Percentiles rank a stretch among this genome's conserved stretches.
These are phyloP conservation scores for Salix dunnii DNA, from an alignment of 345 rosid species.

Conservation along the genomic window DNA sequence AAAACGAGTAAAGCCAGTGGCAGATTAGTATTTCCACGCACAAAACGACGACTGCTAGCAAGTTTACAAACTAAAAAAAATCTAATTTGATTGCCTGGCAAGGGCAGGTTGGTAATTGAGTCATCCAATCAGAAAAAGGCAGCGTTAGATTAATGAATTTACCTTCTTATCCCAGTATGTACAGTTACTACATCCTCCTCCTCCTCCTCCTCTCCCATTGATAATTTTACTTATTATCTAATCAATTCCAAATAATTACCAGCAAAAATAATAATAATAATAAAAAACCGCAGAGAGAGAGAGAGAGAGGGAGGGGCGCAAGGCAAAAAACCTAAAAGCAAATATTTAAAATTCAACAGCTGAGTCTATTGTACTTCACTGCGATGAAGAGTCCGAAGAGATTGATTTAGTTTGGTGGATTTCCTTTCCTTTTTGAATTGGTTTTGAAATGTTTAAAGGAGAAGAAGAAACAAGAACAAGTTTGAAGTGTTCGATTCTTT, in stretches of 20 bases:
- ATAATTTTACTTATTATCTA: too few species aligned
- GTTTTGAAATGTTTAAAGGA: conserved; percentile 11
- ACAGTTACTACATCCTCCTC: background rate
- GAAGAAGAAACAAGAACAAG: conserved; percentile 13
- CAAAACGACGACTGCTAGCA: background rate
- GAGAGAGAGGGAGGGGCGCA: background rate
- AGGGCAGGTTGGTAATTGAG: background rate
- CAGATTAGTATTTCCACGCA: background rate
- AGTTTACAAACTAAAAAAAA: background rate
- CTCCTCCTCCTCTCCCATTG: background rate
- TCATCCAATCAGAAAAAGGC: background rate
- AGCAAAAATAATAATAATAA: too few species aligned
- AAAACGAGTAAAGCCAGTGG: background rate
- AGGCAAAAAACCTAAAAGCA: background rate
- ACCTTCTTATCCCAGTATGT: background rate
- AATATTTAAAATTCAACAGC: background rate
- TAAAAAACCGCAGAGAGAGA: background rate
- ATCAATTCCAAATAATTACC: too few species aligned
- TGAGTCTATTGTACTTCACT: background rate
- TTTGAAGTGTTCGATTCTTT: conserved; percentile 34
- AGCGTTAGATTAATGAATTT: background rate
- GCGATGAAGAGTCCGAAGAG: background rate
- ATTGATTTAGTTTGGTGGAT: background rate
- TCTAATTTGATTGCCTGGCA: background rate
- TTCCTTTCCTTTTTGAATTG: background rate